Evolutionary conservation across 2,329 filamentous ascomycete genomes (phyloP), one percentile per base, ranked within the genome.

Genomic region (Penicillium sp.): DNA sequence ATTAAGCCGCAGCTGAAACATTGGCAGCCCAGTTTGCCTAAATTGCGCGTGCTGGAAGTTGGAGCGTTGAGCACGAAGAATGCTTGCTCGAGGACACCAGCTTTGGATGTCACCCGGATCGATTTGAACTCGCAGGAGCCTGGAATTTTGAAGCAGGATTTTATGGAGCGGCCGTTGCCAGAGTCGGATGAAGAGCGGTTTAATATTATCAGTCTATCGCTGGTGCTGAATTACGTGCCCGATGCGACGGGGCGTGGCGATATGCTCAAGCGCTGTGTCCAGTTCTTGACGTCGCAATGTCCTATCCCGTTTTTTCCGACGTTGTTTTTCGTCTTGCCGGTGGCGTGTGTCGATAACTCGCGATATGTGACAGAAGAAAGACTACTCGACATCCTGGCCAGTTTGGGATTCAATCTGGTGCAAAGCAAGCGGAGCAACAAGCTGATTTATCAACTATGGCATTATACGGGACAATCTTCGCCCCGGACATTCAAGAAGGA

Each of bases 191-290:
- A 84, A 5, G 87, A 92, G 42, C 81, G 81, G 22, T 98, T 98
- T 73, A 91, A 99, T 73, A 86, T 98, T 54, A 89, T 99, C 69
- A 96, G 92, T 52, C 81, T 99, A 25, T 96, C 92, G 8, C 80
- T 99, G 55, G 95, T 99, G 5, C 82, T 99, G 63, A 99, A 99
- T 75, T 99, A 92, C 71, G 93, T 98, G 3, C 91, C 94, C 0
- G 88, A 93, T 66, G 84, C 92, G 3, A 78, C 78, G 35, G 84
- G 83, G 4, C 85, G 93, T 67, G 95, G 95, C 2, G 85, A 90
- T 59, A 99, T 99, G 95, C 84, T 99, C 55, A 82, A 84, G 54
- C 86, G 90, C 42, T 92, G 89, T 37, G 82, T 89, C 14, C 77
- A 84, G 20, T 96, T 96, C 71, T 79, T 96, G 47, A 84, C 74